A percentile compares a stretch with the other conserved stretches of the same genome.
Conservation (phyloP, 176 grass and related monocot genomes). For the Raddia distichophylla region DNA sequence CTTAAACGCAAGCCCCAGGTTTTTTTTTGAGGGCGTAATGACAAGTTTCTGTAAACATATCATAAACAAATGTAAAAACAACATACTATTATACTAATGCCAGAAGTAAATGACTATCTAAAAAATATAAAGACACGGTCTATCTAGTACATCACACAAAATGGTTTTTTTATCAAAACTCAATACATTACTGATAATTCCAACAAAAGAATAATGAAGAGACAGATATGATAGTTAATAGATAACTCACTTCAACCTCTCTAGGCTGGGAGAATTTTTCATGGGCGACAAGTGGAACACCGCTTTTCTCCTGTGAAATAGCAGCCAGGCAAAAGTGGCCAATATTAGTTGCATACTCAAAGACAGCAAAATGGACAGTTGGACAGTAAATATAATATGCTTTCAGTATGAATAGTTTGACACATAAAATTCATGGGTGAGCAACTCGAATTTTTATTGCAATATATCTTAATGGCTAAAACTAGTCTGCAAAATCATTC, state of each 20-base stretch:
- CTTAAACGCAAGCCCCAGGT: slow-evolving; percentile 80
- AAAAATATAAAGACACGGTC: background rate
- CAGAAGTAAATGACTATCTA: background rate
- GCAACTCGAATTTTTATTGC: background rate
- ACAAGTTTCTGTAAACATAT: slow-evolving; percentile 66
- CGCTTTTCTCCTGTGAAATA: slow-evolving; percentile 72
- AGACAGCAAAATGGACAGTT: background rate
- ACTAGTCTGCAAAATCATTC: slow-evolving; percentile 11
- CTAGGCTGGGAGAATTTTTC: slow-evolving; percentile 71
- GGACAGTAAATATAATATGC: background rate
- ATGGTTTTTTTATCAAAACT: background rate
- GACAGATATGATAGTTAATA: background rate
- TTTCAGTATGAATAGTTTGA: background rate
- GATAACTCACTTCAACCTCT: slow-evolving; percentile 72
- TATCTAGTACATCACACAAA: background rate
- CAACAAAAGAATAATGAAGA: slow-evolving; percentile 15
- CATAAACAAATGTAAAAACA: background rate
- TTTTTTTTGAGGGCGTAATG: slow-evolving; percentile 78
- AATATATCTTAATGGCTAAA: slow-evolving; percentile 16
- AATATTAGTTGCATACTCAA: slow-evolving; percentile 22
- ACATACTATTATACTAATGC: background rate
- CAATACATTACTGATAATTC: background rate
- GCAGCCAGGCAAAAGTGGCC: background rate
- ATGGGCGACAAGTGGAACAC: slow-evolving; percentile 72
- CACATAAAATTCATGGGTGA: background rate